A percentile compares a stretch with the other conserved stretches of the same genome.
Conservation (phyloP, 2,329 filamentous ascomycete genomes). For the Domatiomyces globalis region DNA sequence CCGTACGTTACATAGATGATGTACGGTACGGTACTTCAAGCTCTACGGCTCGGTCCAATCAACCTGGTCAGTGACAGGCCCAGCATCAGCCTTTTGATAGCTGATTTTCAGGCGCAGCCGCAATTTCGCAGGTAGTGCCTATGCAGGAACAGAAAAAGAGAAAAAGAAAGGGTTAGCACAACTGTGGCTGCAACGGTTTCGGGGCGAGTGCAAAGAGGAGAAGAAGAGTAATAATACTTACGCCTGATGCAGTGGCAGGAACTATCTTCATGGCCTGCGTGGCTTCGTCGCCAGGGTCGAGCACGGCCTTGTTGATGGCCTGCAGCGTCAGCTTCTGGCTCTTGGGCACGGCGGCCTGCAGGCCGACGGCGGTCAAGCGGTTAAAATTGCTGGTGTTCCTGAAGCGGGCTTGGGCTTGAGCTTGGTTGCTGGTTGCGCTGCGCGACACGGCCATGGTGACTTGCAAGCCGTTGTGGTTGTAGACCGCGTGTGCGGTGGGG, state of each 20-base stretch:
- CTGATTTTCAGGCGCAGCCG: slow-evolving; percentile 74
- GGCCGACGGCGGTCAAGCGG: slow-evolving; percentile 56
- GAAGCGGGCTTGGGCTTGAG: slow-evolving; percentile 76
- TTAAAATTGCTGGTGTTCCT: slow-evolving; percentile 56
- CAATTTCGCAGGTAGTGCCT: slow-evolving; percentile 58
- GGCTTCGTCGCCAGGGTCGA: slow-evolving; percentile 66
- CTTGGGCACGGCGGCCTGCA: slow-evolving; percentile 94
- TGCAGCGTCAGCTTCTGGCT: slow-evolving; percentile 86
- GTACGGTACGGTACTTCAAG: neutral
- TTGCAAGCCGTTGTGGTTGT: slow-evolving; percentile 71
- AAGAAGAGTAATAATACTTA: slow-evolving; percentile 50
- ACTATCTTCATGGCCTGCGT: slow-evolving; percentile 82
- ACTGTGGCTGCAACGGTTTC: no score
- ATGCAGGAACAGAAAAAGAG: slow-evolving; percentile 3
- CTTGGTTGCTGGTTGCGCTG: slow-evolving; percentile 55
- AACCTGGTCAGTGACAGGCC: slow-evolving; percentile 69
- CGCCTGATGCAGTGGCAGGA: slow-evolving; percentile 69
- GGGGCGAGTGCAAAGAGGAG: neutral
- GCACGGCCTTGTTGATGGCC: slow-evolving; percentile 67
- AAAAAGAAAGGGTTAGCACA: neutral
- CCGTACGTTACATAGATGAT: no score
- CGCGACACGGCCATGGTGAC: slow-evolving; percentile 75
- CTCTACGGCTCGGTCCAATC: slow-evolving; percentile 73
- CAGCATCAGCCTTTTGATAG: slow-evolving; percentile 57
- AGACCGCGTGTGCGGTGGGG: slow-evolving; percentile 53